Evolutionary conservation across 2,329 filamentous ascomycete species (phyloP), one percentile per base, ranked within the genome.

Genomic region (Decorospora gaudefroyi): DNA sequence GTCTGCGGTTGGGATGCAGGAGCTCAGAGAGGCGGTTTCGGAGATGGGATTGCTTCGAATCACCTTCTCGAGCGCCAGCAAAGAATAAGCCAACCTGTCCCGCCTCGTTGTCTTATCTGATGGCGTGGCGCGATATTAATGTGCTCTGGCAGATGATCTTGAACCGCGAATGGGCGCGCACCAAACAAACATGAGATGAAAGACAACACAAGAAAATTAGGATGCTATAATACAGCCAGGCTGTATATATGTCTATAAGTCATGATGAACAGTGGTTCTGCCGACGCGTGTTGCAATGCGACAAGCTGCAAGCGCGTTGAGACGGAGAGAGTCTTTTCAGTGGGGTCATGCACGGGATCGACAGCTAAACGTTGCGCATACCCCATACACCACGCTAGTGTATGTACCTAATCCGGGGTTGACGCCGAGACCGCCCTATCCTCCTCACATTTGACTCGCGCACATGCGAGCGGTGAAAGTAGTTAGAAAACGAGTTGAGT

Each of bases 241-340:
- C 19, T 19, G 34, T 17, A 35, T 27, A 25, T 26, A n/a, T 31
- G 16, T 37, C 39, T 17, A 38, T 37, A 51, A 42, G 32, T 41
- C 53, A 49, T 44, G 28, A 27, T 46, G 21, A 42, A 38, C 43
- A 44, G 37, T 46, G 42, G 34, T 32, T 31, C 42, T 16, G 46
- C 46, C 33, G 45, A 38, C 37, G 51, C 46, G 51, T 42, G 44
- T 42, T 46, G 44, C 34, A 49, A 42, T 39, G 41, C 46, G 34
- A 50, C 42, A 39, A 49, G n/a, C n/a, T n/a, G 50, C 49, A 56
- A 43, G 45, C 48, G 45, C 42, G 56, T 56, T 49, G 49, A 57
- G 46, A 48, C 51, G 34, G 42, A 42, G 46, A 57, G 43, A 38
- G 47, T 49, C 53, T 36, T 42, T 34, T 46, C 39, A 15, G 34